Evolutionary conservation across 1,139 yeast genomes (phyloP), one percentile per base, ranked within the genome.

Genomic region (Sugiyamaella novakii): DNA sequence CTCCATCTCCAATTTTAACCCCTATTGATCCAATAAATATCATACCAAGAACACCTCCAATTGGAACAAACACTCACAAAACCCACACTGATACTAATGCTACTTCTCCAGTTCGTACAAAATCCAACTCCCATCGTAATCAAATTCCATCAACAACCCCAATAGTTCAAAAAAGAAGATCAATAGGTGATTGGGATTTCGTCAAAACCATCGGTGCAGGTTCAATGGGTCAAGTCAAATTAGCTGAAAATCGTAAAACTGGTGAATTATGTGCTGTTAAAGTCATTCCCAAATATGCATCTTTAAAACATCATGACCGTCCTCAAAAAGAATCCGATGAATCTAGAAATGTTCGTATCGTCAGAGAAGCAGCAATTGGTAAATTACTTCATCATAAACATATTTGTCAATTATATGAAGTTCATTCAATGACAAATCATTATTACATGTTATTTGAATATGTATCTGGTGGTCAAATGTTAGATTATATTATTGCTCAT

Each of bases 101-200:
- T 19, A 25, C 37, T 44, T 10, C 46, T 10, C 5, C 31, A 10
- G 14, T 10, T 28, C 4, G 5, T 28, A 28, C 31, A 6, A 19
- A 17, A 5, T 12, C 21, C 33, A 28, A 34, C 7, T 10, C 38
- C 27, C 19, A 24, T 19, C 14, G n/a, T 21, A 19, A 34, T 24
- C 5, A 18, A 34, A 34, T 39, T 34, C 21, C 3, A 5, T 10
- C 36, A 11, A 21, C 5, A 17, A 21, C 25, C 19, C 49, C 25
- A 38, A 33, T 15, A 31, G 36, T 49, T 11, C 61, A 58, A 18
- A 68, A 89, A 65, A 79, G 98, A 57, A 84, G 85, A 55, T 79
- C 96, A 4, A 84, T 92, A 49, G 99, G 98, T 14, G 97, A 94
- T 59, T 92, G 98, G 98, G 95, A 87, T 61, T 91, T 92, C 60